Percentiles rank a stretch among this genome's conserved stretches.
These are phyloP conservation scores for Tubosaeta brunneosetosa DNA, from an alignment of 768 basidiomycete species.

Conservation along the genomic window DNA sequence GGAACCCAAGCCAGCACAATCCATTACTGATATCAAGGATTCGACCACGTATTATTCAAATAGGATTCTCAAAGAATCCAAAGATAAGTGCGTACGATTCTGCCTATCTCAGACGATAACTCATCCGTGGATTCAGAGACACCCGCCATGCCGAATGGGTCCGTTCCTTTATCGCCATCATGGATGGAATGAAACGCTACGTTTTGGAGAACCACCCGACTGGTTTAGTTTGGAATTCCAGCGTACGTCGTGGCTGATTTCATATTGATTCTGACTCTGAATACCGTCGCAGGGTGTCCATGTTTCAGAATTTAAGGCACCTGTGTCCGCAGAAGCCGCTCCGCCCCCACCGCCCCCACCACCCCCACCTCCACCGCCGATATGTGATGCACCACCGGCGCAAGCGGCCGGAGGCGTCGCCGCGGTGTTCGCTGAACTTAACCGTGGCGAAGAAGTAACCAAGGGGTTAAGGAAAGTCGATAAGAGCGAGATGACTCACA, in stretches of 20 bases:
- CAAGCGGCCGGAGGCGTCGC: slow-evolving; percentile 52
- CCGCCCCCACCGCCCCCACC: slow-evolving; percentile 49
- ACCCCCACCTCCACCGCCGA: slow-evolving; percentile 53
- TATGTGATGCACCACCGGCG: slow-evolving; percentile 39
- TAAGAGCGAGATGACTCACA: slow-evolving; percentile 97
- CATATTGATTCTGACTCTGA: neutral
- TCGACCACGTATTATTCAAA: slow-evolving; percentile 85
- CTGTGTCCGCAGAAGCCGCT: slow-evolving; percentile 27
- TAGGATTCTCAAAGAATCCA: slow-evolving; percentile 87
- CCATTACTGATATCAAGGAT: slow-evolving; percentile 80
- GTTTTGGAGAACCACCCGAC: slow-evolving; percentile 81
- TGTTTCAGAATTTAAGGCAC: slow-evolving; percentile 48
- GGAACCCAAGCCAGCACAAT: slow-evolving; percentile 77
- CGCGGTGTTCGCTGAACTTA: slow-evolving; percentile 87
- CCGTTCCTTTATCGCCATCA: slow-evolving; percentile 56
- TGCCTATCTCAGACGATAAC: neutral
- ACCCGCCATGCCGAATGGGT: slow-evolving; percentile 88
- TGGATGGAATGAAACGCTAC: slow-evolving; percentile 81
- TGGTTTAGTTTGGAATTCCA: slow-evolving; percentile 85
- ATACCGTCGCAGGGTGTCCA: slow-evolving; percentile 47
- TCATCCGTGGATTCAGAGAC: slow-evolving; percentile 51
- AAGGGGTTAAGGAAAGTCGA: slow-evolving; percentile 91
- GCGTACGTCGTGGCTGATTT: slow-evolving; percentile 39
- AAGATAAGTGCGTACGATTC: slow-evolving; percentile 66
- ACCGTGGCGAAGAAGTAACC: slow-evolving; percentile 86